A percentile compares a stretch with the other conserved stretches of the same genome.
These are phyloP conservation scores for Phytophthora cajani DNA, from an alignment of 352 stramenopile species.

Conservation along the genomic window DNA sequence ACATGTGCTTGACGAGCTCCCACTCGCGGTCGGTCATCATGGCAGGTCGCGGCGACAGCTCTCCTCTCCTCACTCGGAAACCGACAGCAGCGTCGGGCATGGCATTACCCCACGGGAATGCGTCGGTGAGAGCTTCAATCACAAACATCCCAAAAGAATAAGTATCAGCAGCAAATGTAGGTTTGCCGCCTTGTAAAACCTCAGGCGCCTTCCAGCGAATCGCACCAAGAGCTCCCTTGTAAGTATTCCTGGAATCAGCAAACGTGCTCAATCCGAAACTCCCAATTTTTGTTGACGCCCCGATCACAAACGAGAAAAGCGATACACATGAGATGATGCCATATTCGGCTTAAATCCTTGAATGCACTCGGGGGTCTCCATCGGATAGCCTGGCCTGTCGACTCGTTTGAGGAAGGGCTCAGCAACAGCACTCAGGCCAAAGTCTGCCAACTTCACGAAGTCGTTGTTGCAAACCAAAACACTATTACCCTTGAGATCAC, in stretches of 20 bases:
- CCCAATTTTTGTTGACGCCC: neutral
- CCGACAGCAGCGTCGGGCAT: neutral
- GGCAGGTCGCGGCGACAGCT: neutral
- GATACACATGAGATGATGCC: neutral
- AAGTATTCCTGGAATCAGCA: neutral
- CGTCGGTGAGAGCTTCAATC: neutral
- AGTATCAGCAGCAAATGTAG: neutral
- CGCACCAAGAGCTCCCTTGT: neutral
- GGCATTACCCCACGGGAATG: neutral
- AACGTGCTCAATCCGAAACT: neutral
- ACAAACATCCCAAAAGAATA: neutral
- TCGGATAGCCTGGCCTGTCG: neutral
- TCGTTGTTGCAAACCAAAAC: conserved; percentile 1
- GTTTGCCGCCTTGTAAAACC: neutral
- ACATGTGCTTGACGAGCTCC: neutral
- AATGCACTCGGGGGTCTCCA: conserved; percentile 18
- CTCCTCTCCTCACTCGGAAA: neutral
- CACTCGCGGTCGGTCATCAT: neutral
- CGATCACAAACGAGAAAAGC: neutral
- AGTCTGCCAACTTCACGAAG: conserved; percentile 8
- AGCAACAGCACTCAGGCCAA: conserved; percentile 9
- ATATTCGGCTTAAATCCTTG: neutral
- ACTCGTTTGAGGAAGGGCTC: neutral
- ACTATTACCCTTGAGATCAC: conserved; percentile 8
- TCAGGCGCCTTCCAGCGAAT: neutral